Evolutionary conservation across 306 rosid species (phyloP).

Genomic region (Prinsepia uniflora): DNA sequence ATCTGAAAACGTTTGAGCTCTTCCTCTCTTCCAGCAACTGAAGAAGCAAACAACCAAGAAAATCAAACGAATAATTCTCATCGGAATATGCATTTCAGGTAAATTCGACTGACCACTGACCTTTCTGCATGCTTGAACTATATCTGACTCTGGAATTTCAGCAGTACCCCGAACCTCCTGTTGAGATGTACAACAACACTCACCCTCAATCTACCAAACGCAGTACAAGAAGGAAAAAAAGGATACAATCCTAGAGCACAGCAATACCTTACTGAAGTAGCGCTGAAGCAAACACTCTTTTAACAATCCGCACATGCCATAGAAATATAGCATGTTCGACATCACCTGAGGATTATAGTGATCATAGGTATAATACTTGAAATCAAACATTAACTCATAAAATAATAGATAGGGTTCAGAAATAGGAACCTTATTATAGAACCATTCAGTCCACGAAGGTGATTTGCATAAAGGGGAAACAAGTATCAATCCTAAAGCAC

Average conservation of each 20-base stretch:
- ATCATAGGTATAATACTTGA: conserved; percentile 19
- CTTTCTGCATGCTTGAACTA: conserved; percentile 86
- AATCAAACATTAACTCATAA: conserved; percentile 1
- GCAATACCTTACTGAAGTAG: conserved; percentile 81
- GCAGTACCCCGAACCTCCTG: conserved; percentile 83
- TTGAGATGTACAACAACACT: conserved; percentile 15
- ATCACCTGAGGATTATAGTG: conserved; percentile 51
- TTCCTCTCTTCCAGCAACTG: conserved; percentile 90
- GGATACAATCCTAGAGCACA: not conserved
- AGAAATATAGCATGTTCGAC: conserved; percentile 71
- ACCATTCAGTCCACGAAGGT: conserved; percentile 93
- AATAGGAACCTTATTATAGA: conserved; percentile 70
- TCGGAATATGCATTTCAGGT: conserved; percentile 16
- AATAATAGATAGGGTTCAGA: conserved; percentile 6
- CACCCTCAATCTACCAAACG: conserved; percentile 10
- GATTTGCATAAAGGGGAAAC: conserved; percentile 90
- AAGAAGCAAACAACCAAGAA: conserved; percentile 27
- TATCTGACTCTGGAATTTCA: conserved; percentile 85
- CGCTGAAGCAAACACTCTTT: conserved; percentile 89
- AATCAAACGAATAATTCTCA: conserved; percentile 13
- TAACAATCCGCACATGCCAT: conserved; percentile 77
- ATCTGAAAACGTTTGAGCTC: conserved; percentile 59
- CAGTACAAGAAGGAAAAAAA: not conserved
- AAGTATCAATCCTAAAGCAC: conserved; percentile 85
- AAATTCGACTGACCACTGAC: conserved; percentile 43